phyloP scores from a whole-genome alignment of 2,329 filamentous ascomycete genomes.

The Pezicula neosporulosa region DNA sequence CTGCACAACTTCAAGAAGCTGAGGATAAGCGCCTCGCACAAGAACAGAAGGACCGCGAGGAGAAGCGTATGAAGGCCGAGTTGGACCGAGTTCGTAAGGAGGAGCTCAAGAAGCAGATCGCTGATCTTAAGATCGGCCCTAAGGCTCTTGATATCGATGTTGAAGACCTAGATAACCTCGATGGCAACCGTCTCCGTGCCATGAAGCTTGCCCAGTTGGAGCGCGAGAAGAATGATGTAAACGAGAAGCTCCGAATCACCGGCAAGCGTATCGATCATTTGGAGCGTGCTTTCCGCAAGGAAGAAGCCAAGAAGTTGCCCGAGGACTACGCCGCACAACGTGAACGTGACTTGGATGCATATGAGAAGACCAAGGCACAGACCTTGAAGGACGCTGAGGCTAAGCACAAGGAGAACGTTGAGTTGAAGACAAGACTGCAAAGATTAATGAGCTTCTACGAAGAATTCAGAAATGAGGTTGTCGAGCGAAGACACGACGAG shows the following conservation, averaged over 20 bases:
- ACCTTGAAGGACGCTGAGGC: conserved; percentile 75
- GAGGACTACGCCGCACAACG: conserved; percentile 84
- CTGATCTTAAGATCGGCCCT: conserved; percentile 84
- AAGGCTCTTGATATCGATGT: conserved; percentile 75
- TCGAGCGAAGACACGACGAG: conserved; percentile 85
- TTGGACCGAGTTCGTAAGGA: conserved; percentile 86
- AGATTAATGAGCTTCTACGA: conserved; percentile 84
- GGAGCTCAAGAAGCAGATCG: conserved; percentile 89
- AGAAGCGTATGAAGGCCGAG: conserved; percentile 80
- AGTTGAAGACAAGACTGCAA: conserved; percentile 87
- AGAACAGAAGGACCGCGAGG: conserved; percentile 88
- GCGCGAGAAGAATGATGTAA: conserved; percentile 95
- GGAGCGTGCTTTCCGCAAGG: conserved; percentile 93
- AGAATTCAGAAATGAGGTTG: conserved; percentile 75
- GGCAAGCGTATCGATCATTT: conserved; percentile 96
- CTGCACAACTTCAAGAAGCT: conserved; percentile 84
- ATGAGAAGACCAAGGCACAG: conserved; percentile 75
- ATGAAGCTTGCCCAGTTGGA: conserved; percentile 95
- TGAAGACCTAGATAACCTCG: conserved; percentile 79
- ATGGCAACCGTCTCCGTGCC: conserved; percentile 84
- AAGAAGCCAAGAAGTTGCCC: conserved; percentile 87
- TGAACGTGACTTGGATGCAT: conserved; percentile 72
- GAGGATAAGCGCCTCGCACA: conserved; percentile 87
- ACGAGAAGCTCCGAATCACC: conserved; percentile 84
- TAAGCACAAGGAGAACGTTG: conserved; percentile 90